These are phyloP conservation scores for Fraxinus latifolia DNA, from an alignment of 305 asterid species.

Conservation along the genomic window DNA sequence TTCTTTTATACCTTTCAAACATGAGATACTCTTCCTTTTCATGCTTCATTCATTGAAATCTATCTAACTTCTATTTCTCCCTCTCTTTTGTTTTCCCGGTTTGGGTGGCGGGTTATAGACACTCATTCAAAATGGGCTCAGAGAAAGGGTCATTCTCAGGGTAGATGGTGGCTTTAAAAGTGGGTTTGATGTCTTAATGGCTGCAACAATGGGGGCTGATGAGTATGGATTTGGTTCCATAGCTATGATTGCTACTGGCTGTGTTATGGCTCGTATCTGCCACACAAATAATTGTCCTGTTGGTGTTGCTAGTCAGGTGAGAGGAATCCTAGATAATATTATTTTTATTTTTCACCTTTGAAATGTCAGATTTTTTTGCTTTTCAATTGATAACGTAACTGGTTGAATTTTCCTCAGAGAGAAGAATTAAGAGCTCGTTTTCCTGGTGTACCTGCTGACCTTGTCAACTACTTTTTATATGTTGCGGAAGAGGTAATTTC, in stretches of 20 bases:
- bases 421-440: constrained; percentile 60
- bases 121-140: constrained; percentile 44
- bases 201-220: constrained; percentile 55
- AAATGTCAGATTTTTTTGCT: neutral
- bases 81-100: neutral
- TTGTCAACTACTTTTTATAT: constrained; percentile 46
- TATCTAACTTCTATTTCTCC: neutral
- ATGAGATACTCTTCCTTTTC: neutral
- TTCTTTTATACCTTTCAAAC: constrained; percentile 9
- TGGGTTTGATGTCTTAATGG: constrained; percentile 54
- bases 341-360: neutral
- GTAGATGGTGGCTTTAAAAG: constrained; percentile 60
- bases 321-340: neutral
- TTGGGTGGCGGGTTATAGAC: constrained; percentile 28
- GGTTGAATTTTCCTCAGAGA: constrained; percentile 28
- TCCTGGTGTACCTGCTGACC: constrained; percentile 58
- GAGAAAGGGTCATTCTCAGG: constrained; percentile 52
- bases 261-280: constrained; percentile 59
- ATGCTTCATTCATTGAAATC: neutral
- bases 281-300: constrained; percentile 60
- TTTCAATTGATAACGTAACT: neutral
- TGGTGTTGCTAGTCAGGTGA: constrained; percentile 60
- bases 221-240: constrained; percentile 58
- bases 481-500: constrained; percentile 54
- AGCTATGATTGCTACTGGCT: constrained; percentile 59